Evolutionary conservation across 305 asterid genomes (phyloP), one percentile per base, ranked within the genome.

Genomic region (Fraxinus greggii): DNA sequence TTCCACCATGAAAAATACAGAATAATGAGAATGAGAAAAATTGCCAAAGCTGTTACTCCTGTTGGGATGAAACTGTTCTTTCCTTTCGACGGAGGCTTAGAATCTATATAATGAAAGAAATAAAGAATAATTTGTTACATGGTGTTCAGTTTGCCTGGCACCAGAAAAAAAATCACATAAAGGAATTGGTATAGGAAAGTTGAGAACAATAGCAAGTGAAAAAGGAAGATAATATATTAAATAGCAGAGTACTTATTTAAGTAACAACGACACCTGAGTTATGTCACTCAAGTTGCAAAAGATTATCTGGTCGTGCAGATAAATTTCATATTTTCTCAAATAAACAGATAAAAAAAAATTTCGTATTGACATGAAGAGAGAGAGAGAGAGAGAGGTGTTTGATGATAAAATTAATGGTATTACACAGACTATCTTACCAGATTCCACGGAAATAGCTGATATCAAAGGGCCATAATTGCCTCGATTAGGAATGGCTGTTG

Each of bases 391-490:
- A 48, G 7, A 15, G 59, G 59, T 48, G 0, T 15, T 48, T 48
- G 19, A 4, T 4, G 59, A 48, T 48, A 48, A 40, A 15, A 29
- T 8, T 36, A 6, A 21, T 72, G 61, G 78, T 61, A 70, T 12
- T 31, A 48, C 56, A 2, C 45, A 72, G 28, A 56, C 61, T 6
- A 40, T 69, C 76, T 72, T 90, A 92, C 93, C 87, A 78, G 94
- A 83, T 84, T 83, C 77, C 75, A 92, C 86, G 26, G 93, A 92
- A 76, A 92, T 92, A 78, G 94, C 97, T 13, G 96, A 92, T 77
- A 93, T 76, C 77, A 92, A 76, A 81, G 94, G 92, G 48, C 96
- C 97, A 83, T 90, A 90, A 3, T 19, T 31, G 87, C 97, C 90
- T 72, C 89, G 84, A 0, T 0, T 19, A 3, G 95, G 97, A 78